Base-by-base conservation (phyloP, 2,329 filamentous ascomycete genomes). In the Dothideomycetes sp. region DNA sequence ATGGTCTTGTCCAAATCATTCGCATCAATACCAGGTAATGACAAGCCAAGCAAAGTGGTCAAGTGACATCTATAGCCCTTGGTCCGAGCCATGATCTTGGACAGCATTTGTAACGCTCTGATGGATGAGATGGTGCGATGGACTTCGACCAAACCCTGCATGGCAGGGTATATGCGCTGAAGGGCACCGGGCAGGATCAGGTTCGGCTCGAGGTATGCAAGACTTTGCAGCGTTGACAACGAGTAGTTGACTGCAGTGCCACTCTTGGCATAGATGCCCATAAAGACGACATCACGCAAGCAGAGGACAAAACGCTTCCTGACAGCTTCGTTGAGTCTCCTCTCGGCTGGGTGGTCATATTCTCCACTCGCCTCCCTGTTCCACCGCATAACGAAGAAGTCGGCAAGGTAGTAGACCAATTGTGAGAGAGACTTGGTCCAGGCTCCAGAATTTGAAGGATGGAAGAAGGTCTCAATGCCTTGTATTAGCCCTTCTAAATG, bases 31-130 rank as follows among this genome's bases (percentile, higher is more conserved):
- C 91, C 93, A 0, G 93, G 93, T 22, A 98, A 68, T 4, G 89
- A 86, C 44, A 98, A 71, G 4, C 89, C 91, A n/a, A 98, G 67
- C 27, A 98, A 67, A 1, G 89, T 89, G 1, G 91, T 98, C 47
- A 98, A 80, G 58, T 98, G 91, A 55, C 91, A 96, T 44, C 91
- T 76, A 58, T 91, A 95, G n/a, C 91, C 91, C 61, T 94, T 96
- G 31, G 87, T 85, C 55, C 84, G 81, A 11, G 87, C 80, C 75
- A 98, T 93, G 52, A 88, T 77, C 56, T 87, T 85, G 47, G 88
- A 84, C 45, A 96, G 77, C 70, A 94, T 85, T 63, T 95, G 88
- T 44, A 98, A 68, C 31, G 89, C 84, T 53, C 89, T 83, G 43
- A 98, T 73, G 43, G 89, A 95, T 1, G 91, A 94, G 4, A 88